These are phyloP conservation scores for Setaria italica DNA, from an alignment of 202 grass and related monocot genomes.

Conservation along the genomic window DNA sequence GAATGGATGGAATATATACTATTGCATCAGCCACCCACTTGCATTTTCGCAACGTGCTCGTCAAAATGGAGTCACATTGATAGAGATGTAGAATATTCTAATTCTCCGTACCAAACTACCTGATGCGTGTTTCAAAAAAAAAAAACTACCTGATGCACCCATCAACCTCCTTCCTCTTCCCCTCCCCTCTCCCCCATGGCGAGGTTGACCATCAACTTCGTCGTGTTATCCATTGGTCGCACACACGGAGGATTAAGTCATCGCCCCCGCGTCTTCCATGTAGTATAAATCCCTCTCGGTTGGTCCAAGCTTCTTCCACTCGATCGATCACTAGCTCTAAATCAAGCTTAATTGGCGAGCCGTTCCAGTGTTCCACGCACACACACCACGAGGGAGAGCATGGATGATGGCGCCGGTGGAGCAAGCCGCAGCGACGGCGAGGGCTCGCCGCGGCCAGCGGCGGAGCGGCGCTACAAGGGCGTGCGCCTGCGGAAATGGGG, in stretches of 20 bases:
- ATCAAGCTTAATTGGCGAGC: not conserved
- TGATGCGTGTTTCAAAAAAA: not conserved
- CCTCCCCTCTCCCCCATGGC: conserved; percentile 13
- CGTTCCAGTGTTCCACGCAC: not conserved
- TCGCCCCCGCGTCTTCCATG: conserved; percentile 39
- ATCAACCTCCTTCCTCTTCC: not conserved
- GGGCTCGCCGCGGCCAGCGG: not conserved
- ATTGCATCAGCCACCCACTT: not conserved
- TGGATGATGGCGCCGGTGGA: conserved; percentile 38
- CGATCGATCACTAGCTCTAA: conserved; percentile 27
- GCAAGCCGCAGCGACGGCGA: conserved; percentile 30
- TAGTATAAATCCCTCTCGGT: conserved; percentile 44
- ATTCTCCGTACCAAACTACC: conserved; percentile 12
- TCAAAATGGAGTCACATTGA: not conserved
- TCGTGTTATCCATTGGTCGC: not conserved
- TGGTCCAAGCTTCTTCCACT: conserved; percentile 33
- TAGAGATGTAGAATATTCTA: not conserved
- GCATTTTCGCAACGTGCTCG: conserved; percentile 40
- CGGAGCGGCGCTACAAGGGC: conserved; percentile 57
- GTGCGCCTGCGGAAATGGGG: conserved; percentile 74
- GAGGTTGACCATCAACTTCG: conserved; percentile 28
- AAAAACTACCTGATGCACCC: not conserved
- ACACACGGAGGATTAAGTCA: conserved; percentile 2
- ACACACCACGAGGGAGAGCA: not conserved
- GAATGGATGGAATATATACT: not conserved